Conservation (phyloP, 2,329 filamentous ascomycete genomes). For the Diaporthe citrichinensis region DNA sequence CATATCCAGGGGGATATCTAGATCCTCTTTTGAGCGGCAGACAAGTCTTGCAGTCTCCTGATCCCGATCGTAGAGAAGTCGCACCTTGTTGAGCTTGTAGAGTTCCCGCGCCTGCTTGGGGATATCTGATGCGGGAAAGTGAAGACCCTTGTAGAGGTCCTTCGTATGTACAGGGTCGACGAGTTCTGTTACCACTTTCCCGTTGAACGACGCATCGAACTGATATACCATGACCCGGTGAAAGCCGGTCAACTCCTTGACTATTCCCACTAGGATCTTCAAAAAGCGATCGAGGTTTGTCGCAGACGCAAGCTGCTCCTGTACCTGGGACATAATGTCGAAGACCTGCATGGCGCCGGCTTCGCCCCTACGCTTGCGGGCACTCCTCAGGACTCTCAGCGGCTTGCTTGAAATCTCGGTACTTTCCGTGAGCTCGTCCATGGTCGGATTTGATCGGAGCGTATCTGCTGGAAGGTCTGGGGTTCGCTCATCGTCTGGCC, state of each 20-base stretch:
- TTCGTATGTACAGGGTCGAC: slow-evolving; percentile 85
- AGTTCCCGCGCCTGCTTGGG: slow-evolving; percentile 89
- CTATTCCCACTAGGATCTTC: slow-evolving; percentile 85
- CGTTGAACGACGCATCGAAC: slow-evolving; percentile 87
- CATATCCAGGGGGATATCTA: slow-evolving; percentile 83
- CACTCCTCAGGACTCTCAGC: slow-evolving; percentile 81
- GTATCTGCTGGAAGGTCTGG: slow-evolving; percentile 81
- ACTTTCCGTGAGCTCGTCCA: slow-evolving; percentile 81
- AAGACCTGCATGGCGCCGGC: slow-evolving; percentile 91
- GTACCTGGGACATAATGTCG: slow-evolving; percentile 91
- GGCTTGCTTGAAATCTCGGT: slow-evolving; percentile 83
- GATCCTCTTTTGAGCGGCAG: slow-evolving; percentile 80
- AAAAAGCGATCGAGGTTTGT: slow-evolving; percentile 79
- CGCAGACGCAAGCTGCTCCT: slow-evolving; percentile 85
- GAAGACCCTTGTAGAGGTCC: slow-evolving; percentile 88
- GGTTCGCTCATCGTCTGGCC: slow-evolving; percentile 70
- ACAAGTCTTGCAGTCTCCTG: slow-evolving; percentile 85
- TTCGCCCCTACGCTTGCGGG: slow-evolving; percentile 81
- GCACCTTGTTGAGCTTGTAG: slow-evolving; percentile 91
- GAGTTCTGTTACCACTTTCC: slow-evolving; percentile 88
- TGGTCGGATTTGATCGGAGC: slow-evolving; percentile 78
- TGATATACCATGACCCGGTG: slow-evolving; percentile 95
- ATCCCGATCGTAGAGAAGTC: slow-evolving; percentile 88
- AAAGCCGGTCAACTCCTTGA: slow-evolving; percentile 92
- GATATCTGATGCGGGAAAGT: slow-evolving; percentile 91